Base-by-base conservation (phyloP, 306 rosid species). In the Vigna reflexopilosa region DNA sequence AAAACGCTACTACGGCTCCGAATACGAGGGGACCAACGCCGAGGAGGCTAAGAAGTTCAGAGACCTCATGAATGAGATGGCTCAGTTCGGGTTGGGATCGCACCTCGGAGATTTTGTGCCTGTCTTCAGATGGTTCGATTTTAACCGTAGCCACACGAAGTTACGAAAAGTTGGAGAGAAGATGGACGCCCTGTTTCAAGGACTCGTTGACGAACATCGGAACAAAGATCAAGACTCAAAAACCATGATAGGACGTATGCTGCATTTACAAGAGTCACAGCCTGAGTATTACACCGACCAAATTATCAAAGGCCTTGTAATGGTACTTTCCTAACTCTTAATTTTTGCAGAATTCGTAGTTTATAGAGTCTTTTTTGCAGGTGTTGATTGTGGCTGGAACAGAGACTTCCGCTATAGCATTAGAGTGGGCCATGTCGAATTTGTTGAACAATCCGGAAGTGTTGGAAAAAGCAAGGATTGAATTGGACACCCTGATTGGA, bases 401-500 rank as follows among this genome's bases (percentile, higher is more conserved):
- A 5, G 90, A 89, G 56, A 82, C 94, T 16, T 75, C 92, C 0
- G 62, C 94, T 0, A 22, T 78, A 2, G 84, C 90, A 13, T 19
- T 91, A 30, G 97, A 91, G 77, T 89, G 96, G 96, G 92, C 88
- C 0, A 44, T 91, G 84, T 45, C 88, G 1, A 80, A 85, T 73
- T 65, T 89, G 4, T 80, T 91, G 3, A 91, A 88, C 81, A 49
- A 89, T 80, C 91, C 92, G 0, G 30, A 82, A 5, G 62, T 22
- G 32, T 55, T 55, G 32, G 62, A 55, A 13, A 55, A 55, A 20
- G 30, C 16, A 9, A 55, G 62, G 32, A 4, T 56, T 56, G 63
- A 56, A 56, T 56, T 56, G 63, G 63, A 56, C 34, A 56, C 13
- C 47, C 3, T 42, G 13, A 42, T 42, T 9, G 47, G 47, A 42